These are phyloP conservation scores for Polytrichum formosum DNA, from an alignment of 225 moss, liverwort and hornwort genomes.

Conservation along the genomic window DNA sequence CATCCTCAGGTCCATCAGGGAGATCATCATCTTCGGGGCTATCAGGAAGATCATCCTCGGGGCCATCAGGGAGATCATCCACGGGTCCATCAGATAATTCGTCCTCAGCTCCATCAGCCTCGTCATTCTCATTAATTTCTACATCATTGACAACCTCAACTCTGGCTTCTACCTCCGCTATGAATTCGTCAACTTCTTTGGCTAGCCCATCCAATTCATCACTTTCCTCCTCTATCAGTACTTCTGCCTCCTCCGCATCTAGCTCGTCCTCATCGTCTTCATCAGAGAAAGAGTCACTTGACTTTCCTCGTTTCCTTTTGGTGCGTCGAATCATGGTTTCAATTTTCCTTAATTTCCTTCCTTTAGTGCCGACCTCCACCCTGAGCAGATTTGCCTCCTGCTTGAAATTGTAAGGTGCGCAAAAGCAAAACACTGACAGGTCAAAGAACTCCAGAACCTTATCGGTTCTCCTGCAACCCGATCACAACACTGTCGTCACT, in stretches of 20 bases:
- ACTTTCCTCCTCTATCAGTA: conserved; percentile 8
- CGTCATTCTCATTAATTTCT: conserved; percentile 4
- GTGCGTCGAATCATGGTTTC: conserved; percentile 40
- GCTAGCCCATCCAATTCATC: conserved; percentile 18
- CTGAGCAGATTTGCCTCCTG: conserved; percentile 47
- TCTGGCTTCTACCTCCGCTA: conserved; percentile 16
- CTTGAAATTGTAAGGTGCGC: conserved; percentile 48
- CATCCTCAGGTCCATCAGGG: conserved; percentile 15
- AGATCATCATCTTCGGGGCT: conserved; percentile 3
- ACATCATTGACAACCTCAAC: conserved; percentile 16
- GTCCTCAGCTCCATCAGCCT: conserved; percentile 5
- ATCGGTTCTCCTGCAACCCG: conserved; percentile 36
- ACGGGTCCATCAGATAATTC: conserved; percentile 19
- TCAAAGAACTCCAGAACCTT: conserved; percentile 42
- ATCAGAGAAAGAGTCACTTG: conserved; percentile 14
- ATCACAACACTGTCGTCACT: not conserved
- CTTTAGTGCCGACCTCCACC: conserved; percentile 48
- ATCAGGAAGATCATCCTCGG: not conserved
- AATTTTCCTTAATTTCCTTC: conserved; percentile 31
- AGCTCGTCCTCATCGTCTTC: conserved; percentile 17
- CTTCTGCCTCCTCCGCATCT: conserved; percentile 6
- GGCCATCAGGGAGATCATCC: conserved; percentile 17
- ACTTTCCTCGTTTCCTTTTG: conserved; percentile 21
- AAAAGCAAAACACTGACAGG: conserved; percentile 55
- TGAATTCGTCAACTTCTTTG: conserved; percentile 10